Evolutionary conservation across 768 basidiomycete species (phyloP), one percentile per base, ranked within the genome.

Genomic region (Mycena sanguinolenta): DNA sequence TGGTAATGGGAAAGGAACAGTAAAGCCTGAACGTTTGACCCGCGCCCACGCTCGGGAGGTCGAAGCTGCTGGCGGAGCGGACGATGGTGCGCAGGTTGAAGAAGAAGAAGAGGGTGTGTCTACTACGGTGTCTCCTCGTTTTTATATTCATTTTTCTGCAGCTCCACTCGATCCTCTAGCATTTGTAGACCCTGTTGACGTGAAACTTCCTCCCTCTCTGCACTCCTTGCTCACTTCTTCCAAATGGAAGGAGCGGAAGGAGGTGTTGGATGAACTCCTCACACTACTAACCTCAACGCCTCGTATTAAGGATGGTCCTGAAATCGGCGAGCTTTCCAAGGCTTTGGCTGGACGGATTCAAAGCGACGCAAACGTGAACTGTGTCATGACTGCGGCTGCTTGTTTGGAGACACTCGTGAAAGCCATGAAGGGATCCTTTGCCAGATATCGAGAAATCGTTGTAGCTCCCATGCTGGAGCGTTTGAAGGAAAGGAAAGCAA

Each of bases 171-270:
- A 98, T 83, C 94, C 95, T 21, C 89, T 91, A 60, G 87, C 89
- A 62, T 87, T 96, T 72, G 90, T 92, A 4, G 95, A 97, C 75
- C 90, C 92, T 17, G 90, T 95, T 46, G 89, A 96, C 77, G 90
- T 98, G 64, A 92, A 92, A 72, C 85, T 98, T 50, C 93, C 98
- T 0, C 78, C 89, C 3, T 91, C 91, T 65, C 84, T 98, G 69
- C 89, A 94, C 67, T 84, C 90, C 3, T 84, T 87, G 59, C 85
- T 99, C 58, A 88, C 91, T 27, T 99, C 98, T 5, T 90, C 95
- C 0, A 98, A 99, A 81, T 99, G 98, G 98, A 99, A 99, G 77
- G 98, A 99, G 73, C 90, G 95, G 46, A 96, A 98, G 77, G 94
- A 97, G 75, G 93, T 89, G 3, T 84, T 99, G 36, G 96, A 98